Evolutionary conservation across 2,329 filamentous ascomycete species (phyloP).

Genomic region (Talaromyces sp.): DNA sequence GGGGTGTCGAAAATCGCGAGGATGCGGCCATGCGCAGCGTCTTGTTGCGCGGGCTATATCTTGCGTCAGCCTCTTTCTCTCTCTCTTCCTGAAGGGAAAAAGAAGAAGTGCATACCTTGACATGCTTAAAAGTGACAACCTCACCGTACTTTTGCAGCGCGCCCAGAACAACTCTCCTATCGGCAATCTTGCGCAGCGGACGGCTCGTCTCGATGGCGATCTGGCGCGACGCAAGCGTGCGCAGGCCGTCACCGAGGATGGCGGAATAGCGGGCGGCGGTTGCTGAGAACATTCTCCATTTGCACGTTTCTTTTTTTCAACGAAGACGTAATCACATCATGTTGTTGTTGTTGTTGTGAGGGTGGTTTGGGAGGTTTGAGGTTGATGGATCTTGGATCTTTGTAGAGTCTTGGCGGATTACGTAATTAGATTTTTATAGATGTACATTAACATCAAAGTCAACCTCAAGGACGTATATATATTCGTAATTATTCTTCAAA

Average conservation of each 20-base stretch:
- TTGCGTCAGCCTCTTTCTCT: not conserved
- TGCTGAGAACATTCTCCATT: conserved; percentile 5
- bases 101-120: conserved; percentile 22
- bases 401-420: not conserved
- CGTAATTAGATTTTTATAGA: not conserved
- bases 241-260: not conserved
- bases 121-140: conserved; percentile 33
- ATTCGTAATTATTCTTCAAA: not conserved
- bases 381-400: not conserved
- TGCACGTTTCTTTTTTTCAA: not conserved
- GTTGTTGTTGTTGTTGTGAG: not conserved
- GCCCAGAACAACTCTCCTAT: conserved; percentile 31
- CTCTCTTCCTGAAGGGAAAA: too few species aligned
- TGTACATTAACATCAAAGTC: not conserved
- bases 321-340: not conserved
- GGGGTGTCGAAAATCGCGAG: conserved; percentile 33
- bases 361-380: not conserved
- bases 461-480: not conserved
- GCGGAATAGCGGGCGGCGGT: not conserved
- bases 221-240: conserved; percentile 14
- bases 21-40: conserved; percentile 14
- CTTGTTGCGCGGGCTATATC: conserved; percentile 2
- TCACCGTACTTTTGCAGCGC: conserved; percentile 40
- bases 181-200: conserved; percentile 23
- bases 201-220: conserved; percentile 29